These are phyloP conservation scores for Fusarium sp. DNA, from an alignment of 2,329 filamentous ascomycete species.

Conservation along the genomic window DNA sequence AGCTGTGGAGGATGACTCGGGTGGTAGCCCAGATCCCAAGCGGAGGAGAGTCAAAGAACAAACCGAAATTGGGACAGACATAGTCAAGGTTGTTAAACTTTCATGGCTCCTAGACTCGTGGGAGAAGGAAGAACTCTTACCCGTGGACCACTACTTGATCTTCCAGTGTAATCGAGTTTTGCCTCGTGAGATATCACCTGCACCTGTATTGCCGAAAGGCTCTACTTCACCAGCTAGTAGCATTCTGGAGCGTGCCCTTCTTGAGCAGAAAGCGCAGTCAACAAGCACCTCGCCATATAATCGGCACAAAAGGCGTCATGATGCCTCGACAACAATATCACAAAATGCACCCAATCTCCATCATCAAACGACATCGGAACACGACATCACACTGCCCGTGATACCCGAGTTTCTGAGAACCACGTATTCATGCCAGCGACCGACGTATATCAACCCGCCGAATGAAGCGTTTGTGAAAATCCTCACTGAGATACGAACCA, in stretches of 20 bases:
- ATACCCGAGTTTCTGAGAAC: slow-evolving; percentile 72
- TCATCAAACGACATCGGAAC: slow-evolving; percentile 80
- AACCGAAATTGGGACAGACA: slow-evolving; percentile 17
- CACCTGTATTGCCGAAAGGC: background rate
- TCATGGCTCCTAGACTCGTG: slow-evolving; percentile 67
- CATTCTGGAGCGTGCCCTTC: slow-evolving; percentile 37
- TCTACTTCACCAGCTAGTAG: slow-evolving; percentile 20
- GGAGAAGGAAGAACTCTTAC: slow-evolving; percentile 54
- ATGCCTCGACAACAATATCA: background rate
- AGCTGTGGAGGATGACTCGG: background rate
- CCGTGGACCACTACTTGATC: slow-evolving; percentile 61
- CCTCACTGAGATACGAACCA: slow-evolving; percentile 77
- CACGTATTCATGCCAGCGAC: slow-evolving; percentile 81
- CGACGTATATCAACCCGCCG: slow-evolving; percentile 73
- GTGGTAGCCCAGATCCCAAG: slow-evolving; percentile 23
- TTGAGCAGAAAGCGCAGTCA: slow-evolving; percentile 13
- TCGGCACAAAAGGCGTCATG: slow-evolving; percentile 11
- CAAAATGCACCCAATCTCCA: slow-evolving; percentile 56
- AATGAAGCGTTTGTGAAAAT: slow-evolving; percentile 80
- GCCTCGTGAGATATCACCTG: background rate
- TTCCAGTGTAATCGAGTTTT: slow-evolving; percentile 59
- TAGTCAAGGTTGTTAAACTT: slow-evolving; percentile 65
- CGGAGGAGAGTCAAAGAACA: slow-evolving; percentile 23
- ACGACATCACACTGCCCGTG: slow-evolving; percentile 72
- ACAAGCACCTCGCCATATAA: slow-evolving; percentile 9